Evolutionary conservation across 2,329 filamentous ascomycete genomes (phyloP), one percentile per base, ranked within the genome.

Genomic region (Cordyceps cicadae): DNA sequence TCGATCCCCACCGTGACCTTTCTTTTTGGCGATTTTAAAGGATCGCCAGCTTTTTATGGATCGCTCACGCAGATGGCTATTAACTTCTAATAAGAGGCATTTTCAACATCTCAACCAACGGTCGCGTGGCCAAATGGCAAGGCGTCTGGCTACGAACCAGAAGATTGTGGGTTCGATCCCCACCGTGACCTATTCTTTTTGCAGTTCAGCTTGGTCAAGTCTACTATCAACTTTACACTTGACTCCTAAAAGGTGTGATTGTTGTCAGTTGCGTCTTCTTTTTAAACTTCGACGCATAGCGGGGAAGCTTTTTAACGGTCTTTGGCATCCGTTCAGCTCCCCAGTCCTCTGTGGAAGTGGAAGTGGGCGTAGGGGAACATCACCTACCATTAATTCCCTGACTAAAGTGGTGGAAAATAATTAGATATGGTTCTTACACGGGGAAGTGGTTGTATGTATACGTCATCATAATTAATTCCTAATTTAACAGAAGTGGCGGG

Each of bases 161-260:
- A 62, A 62, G 61, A 62, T 62, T 62, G 61, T 62, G 61, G 61
- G 61, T 62, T 62, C 61, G 61, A 62, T 62, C 61, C 61, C 61
- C 61, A 62, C 61, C 61, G 61, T 60, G 61, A 62, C 61, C 61
- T 62, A 9, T 15, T 50, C 37, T 60, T 62, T 60, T 62, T 56
- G 52, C 52, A 26, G 19, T 21, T 34, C 15, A 2, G 12, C 11
- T 12, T 37, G 8, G 9, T 11, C 14, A n/a, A 32, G 11, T 2
- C 19, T 26, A 8, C n/a, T 21, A 8, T 3, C 17, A 8, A 24
- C 24, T 24, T 24, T 2, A 24, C 24, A 24, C 24, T 24, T 24
- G 29, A 32, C 34, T 37, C 6, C 9, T 14, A 3, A 3, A 2
- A 11, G 3, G 2, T 3, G 34, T 11, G 3, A 17, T 45, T 15